These are phyloP conservation scores for Sugiyamaella boreocaroliniensis DNA, from an alignment of 805 yeast species.

Conservation along the genomic window DNA sequence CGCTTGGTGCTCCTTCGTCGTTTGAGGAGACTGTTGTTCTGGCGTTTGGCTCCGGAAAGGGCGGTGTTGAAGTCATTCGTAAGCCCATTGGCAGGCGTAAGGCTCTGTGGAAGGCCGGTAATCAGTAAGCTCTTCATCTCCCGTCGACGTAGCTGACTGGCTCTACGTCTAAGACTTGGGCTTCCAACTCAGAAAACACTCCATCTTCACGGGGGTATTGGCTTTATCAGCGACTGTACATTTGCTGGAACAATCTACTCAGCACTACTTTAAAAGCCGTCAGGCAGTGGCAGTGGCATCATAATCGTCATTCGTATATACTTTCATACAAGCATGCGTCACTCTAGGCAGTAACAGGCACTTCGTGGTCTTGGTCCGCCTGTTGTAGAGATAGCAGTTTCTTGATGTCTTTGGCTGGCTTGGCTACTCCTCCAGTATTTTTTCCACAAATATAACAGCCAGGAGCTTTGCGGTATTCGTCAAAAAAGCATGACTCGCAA, in stretches of 20 bases:
- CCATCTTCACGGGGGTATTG: too few relatives aligned
- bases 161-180: too few relatives aligned
- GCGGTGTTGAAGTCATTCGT: conserved; percentile 27
- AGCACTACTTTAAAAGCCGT: too few relatives aligned
- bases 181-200: too few relatives aligned
- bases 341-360: neutral
- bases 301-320: too few relatives aligned
- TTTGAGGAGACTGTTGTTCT: conserved; percentile 31
- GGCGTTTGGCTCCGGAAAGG: conserved; percentile 32
- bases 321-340: too few relatives aligned
- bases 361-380: neutral
- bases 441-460: conserved; percentile 52
- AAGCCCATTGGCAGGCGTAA: conserved; percentile 19
- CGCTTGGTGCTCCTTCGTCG: neutral
- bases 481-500: conserved; percentile 56
- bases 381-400: conserved; percentile 2
- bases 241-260: too few relatives aligned
- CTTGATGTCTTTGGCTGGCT: conserved; percentile 39
- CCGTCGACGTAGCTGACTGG: too few relatives aligned
- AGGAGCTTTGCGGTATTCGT: conserved; percentile 37
- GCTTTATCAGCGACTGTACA: too few relatives aligned
- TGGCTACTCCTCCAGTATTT: conserved; percentile 55
- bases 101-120: conserved; percentile 21
- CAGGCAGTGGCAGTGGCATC: too few relatives aligned
- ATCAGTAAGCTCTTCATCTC: neutral